Percentiles rank a stretch among this genome's conserved stretches.
These are phyloP conservation scores for Magnusiomyces ingens DNA, from an alignment of 1,139 yeast species.

Conservation along the genomic window DNA sequence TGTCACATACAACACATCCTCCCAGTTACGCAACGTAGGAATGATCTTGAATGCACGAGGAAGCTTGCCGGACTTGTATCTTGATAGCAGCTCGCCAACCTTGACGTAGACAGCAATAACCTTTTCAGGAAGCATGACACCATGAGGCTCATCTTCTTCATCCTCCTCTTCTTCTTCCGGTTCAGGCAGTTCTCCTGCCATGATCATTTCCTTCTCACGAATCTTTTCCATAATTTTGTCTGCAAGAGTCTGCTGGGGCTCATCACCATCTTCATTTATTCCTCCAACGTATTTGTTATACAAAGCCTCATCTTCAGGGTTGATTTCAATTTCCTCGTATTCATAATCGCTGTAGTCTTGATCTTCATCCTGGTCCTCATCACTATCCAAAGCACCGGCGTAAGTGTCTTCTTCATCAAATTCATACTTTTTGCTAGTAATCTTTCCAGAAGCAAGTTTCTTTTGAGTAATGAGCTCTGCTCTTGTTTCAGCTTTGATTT, in stretches of 20 bases:
- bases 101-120: conserved; percentile 91
- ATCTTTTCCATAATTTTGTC: conserved; percentile 89
- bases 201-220: conserved; percentile 53
- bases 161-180: conserved; percentile 24
- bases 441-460: conserved; percentile 28
- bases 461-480: conserved; percentile 29
- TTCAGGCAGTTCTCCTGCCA: conserved; percentile 20
- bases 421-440: background rate
- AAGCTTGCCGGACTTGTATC: conserved; percentile 93
- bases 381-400: conserved; percentile 13
- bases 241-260: conserved; percentile 50
- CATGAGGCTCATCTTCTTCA: conserved; percentile 31
- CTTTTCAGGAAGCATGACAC: conserved; percentile 85
- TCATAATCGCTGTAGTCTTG: conserved; percentile 35
- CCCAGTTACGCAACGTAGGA: conserved; percentile 92
- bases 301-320: conserved; percentile 38
- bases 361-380: conserved; percentile 29
- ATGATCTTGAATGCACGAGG: conserved; percentile 93
- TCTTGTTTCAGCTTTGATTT: conserved; percentile 55
- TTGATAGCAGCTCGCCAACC: conserved; percentile 77
- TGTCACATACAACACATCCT: conserved; percentile 86
- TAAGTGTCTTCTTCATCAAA: background rate
- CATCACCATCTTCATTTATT: conserved; percentile 52
- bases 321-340: conserved; percentile 45
- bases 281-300: conserved; percentile 34